Evolutionary conservation across 2,329 filamentous ascomycete genomes (phyloP), one percentile per base, ranked within the genome.

Genomic region (Phialocephala subalpina): DNA sequence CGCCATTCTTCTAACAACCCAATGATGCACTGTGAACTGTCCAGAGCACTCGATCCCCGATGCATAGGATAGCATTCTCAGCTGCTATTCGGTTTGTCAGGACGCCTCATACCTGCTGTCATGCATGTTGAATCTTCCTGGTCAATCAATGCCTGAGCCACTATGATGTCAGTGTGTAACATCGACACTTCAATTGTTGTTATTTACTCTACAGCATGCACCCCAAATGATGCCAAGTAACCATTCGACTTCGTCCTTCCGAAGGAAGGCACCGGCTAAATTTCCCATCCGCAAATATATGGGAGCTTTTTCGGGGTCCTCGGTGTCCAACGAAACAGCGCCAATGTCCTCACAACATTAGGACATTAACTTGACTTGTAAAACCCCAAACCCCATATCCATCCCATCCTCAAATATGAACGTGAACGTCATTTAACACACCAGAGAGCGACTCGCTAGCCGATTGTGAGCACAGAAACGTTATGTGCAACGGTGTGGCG

Each of bases 151-250:
- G 25, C 52, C 20, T 18, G 27, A 52, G 40, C 40, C 58, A 35
- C 38, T 11, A 63, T 63, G 61, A 63, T 63, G 61, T 63, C 61
- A 63, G 40, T 40, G 45, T 35, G 60, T 47, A 40, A 55, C 60
- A 62, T 62, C 27, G 20, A 57, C 52, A 58, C 63, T 55, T 53
- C 52, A 45, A 61, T 47, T 62, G 58, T 62, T 53, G 40, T 42
- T 62, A 63, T 66, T 63, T 66, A 63, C 60, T 66, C 33, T 57
- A 58, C 53, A 62, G 22, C 59, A 58, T 62, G 45, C 60, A 56
- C 55, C 55, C 25, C 20, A 42, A 62, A 56, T 62, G 35, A 63
- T 63, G 63, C 63, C 58, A 18, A 38, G 16, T 2, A 57, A 52
- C 42, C 55, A 61, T 9, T 33, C 29, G 29, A 33, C 4, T 33